Evolutionary conservation across 768 basidiomycete species (phyloP).

Genomic region (Lactifluus pinguis): DNA sequence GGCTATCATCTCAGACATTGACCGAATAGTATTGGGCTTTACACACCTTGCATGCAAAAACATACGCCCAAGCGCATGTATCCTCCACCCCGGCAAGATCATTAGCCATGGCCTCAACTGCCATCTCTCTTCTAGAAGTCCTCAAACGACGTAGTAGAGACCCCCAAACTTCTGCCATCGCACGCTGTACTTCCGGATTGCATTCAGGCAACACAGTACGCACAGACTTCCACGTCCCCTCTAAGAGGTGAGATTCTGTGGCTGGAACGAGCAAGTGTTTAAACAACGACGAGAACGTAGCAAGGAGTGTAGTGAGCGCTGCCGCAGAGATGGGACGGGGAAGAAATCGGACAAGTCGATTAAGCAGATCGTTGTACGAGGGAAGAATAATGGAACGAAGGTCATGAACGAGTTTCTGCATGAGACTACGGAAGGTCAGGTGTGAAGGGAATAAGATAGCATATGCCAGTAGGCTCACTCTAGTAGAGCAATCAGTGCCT

Average conservation of each 20-base stretch:
- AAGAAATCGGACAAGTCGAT: constrained; percentile 47
- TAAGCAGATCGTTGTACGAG: constrained; percentile 46
- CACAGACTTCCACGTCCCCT: constrained; percentile 52
- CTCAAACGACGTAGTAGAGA: constrained; percentile 67
- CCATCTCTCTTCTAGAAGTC: constrained; percentile 43
- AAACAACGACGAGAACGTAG: constrained; percentile 61
- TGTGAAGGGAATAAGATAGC: background rate
- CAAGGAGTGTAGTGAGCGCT: constrained; percentile 53
- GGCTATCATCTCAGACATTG: background rate
- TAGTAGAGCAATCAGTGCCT: constrained; percentile 62
- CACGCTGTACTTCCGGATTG: constrained; percentile 61
- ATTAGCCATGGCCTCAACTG: constrained; percentile 46
- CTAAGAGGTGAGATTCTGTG: constrained; percentile 41
- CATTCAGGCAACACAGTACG: constrained; percentile 46
- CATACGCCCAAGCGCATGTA: constrained; percentile 62
- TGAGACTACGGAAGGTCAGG: constrained; percentile 40
- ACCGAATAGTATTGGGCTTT: background rate
- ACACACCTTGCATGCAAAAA: constrained; percentile 71
- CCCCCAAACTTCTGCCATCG: constrained; percentile 85
- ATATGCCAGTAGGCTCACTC: constrained; percentile 44
- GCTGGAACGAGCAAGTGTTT: constrained; percentile 64
- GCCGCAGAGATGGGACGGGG: constrained; percentile 49
- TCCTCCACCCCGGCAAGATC: constrained; percentile 46
- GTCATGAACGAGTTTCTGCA: constrained; percentile 74
- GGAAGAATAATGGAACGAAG: constrained; percentile 69